Percentiles rank a stretch among this genome's conserved stretches.
phyloP scores from a whole-genome alignment of 2,329 filamentous ascomycete species.

The Cordyceps javanica region DNA sequence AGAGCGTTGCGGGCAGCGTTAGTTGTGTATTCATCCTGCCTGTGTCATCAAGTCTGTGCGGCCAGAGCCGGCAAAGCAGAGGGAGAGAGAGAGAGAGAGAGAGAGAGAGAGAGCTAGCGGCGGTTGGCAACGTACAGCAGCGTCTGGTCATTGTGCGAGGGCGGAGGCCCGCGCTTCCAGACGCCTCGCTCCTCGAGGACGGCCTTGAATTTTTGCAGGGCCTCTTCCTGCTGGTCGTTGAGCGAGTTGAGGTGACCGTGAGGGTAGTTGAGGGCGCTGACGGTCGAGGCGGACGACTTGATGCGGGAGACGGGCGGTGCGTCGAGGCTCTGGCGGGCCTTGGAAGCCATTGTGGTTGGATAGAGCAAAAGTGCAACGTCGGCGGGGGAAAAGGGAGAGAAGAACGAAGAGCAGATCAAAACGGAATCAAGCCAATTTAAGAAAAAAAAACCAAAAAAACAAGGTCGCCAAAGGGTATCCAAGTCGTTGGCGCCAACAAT shows the following conservation, averaged over 20 bases:
- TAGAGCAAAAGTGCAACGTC: background rate
- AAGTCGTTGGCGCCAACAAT: background rate
- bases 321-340: slow-evolving; percentile 6
- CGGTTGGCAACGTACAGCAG: slow-evolving; percentile 58
- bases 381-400: background rate
- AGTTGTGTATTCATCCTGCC: no score
- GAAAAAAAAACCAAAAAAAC: background rate
- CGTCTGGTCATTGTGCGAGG: slow-evolving; percentile 67
- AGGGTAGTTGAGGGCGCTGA: slow-evolving; percentile 52
- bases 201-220: slow-evolving; percentile 66
- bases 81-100: no score
- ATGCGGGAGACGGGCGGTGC: background rate
- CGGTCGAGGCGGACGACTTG: slow-evolving; percentile 21
- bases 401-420: background rate
- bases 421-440: no score
- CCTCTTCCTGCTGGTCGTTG: slow-evolving; percentile 58
- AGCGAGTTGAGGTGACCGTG: slow-evolving; percentile 78
- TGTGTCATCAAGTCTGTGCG: no score
- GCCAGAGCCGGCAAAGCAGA: no score
- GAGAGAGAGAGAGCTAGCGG: no score
- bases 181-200: slow-evolving; percentile 59
- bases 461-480: background rate
- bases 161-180: slow-evolving; percentile 49
- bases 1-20: no score
- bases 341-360: slow-evolving; percentile 4